Base-by-base conservation (phyloP, 768 basidiomycete species). In the Gymnopilus junonius region DNA sequence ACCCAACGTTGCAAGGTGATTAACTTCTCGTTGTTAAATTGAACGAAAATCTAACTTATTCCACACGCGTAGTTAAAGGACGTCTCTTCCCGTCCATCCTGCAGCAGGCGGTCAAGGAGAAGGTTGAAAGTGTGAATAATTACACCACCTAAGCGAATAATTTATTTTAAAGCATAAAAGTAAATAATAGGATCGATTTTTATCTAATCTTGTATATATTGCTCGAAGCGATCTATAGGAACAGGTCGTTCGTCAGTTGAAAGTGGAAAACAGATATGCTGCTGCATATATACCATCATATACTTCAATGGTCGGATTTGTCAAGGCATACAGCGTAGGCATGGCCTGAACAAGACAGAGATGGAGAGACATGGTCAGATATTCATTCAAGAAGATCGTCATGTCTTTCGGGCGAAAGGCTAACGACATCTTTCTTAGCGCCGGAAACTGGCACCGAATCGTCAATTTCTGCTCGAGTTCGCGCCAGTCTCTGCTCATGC, bases 1-100 rank as follows among this genome's bases (percentile, higher is more conserved):
- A 62, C 82, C 85, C 23, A 86, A 86, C 61, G 80, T 87, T 4
- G 64, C 72, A 0, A 80, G 82, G 71, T 87, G 43, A 21, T 5
- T 40, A 34, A 12, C 4, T 50, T 20, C n/a, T 42, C 12, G 48
- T 21, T 8, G 5, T 4, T 15, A n/a, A n/a, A n/a, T n/a, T n/a
- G n/a, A n/a, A n/a, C n/a, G n/a, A n/a, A n/a, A n/a, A n/a, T n/a
- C n/a, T n/a, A n/a, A 14, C 12, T 37, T 29, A 14, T 14, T 50
- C 35, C 25, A 10, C 48, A 2, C 39, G 46, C 63, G 42, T 68
- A 65, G 65, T 64, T 34, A 17, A 55, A 62, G 15, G 62, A 68
- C 39, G 61, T 68, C 21, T 42, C 57, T 8, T 61, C 61, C 12
- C 51, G 67, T 6, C 64, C 64, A 3, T 65, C 67, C 5, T 68